Conservation (phyloP, 2,329 filamentous ascomycete genomes). For the Trematosphaeria pertusa region DNA sequence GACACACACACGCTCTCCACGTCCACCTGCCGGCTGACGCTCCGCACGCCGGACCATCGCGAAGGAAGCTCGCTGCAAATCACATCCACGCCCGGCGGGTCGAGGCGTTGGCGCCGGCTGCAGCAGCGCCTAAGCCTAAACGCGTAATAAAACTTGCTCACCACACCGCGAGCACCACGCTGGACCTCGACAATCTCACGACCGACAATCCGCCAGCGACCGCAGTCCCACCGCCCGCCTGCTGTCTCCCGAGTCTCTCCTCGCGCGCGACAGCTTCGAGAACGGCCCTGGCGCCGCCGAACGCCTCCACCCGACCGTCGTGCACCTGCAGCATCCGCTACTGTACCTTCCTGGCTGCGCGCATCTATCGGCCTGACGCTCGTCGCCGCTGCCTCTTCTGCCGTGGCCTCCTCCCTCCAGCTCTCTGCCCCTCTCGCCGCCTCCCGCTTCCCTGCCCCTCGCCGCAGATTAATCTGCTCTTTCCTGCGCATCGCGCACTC, state of each 20-base stretch:
- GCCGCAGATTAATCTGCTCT: slow-evolving; percentile 29
- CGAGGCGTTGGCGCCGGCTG: slow-evolving; percentile 16
- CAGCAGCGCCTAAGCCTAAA: slow-evolving; percentile 6
- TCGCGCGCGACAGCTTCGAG: not conserved
- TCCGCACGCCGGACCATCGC: slow-evolving; percentile 4
- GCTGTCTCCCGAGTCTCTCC: not conserved
- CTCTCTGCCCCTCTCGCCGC: slow-evolving; percentile 12
- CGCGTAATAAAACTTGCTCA: slow-evolving; percentile 31
- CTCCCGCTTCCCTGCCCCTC: slow-evolving; percentile 7
- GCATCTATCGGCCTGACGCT: too few relatives aligned
- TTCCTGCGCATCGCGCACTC: slow-evolving; percentile 25
- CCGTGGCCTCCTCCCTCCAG: too few relatives aligned
- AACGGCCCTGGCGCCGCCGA: not conserved
- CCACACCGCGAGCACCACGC: slow-evolving; percentile 6
- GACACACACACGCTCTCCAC: not conserved
- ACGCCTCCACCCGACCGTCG: not conserved
- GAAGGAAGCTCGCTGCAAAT: too few relatives aligned
- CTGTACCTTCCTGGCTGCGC: slow-evolving; percentile 5
- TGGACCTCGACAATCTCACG: not conserved
- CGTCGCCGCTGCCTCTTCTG: too few relatives aligned
- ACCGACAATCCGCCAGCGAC: slow-evolving; percentile 6
- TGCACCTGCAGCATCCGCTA: not conserved
- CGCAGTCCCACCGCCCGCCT: not conserved
- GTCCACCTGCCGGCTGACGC: not conserved
- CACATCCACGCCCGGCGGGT: slow-evolving; percentile 18